These are phyloP conservation scores for Eragrostis tef DNA, from an alignment of 202 grass and related monocot species.

Conservation along the genomic window DNA sequence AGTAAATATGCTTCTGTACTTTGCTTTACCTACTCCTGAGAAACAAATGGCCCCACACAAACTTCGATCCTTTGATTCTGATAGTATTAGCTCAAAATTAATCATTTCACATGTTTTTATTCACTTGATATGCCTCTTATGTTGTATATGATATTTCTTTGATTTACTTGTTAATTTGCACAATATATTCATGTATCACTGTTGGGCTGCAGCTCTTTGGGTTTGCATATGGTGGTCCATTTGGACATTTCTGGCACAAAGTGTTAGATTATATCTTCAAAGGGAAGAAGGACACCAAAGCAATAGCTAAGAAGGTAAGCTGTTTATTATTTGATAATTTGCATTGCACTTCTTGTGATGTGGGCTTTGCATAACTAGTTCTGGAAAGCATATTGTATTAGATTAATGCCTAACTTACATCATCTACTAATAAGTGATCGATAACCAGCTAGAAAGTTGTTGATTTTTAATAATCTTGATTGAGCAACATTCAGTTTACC, in stretches of 20 bases:
- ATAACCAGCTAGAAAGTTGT: neutral
- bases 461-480: neutral
- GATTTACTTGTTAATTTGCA: neutral
- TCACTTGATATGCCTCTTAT: constrained; percentile 4
- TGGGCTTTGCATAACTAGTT: constrained; percentile 12
- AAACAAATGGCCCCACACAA: neutral
- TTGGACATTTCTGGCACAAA: constrained; percentile 86
- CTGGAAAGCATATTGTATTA: neutral
- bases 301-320: constrained; percentile 93
- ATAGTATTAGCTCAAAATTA: neutral
- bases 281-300: constrained; percentile 89
- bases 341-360: neutral
- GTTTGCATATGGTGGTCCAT: constrained; percentile 85
- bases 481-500: neutral
- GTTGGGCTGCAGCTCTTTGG: constrained; percentile 66
- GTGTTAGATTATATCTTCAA: constrained; percentile 85
- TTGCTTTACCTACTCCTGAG: neutral
- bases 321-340: neutral
- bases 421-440: constrained; percentile 8
- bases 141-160: constrained; percentile 15
- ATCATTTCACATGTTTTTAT: neutral
- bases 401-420: constrained; percentile 25
- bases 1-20: neutral
- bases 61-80: neutral
- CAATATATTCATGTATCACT: constrained; percentile 11